phyloP scores from a whole-genome alignment of 805 yeast species.

The Barnettozyma pratensis region DNA sequence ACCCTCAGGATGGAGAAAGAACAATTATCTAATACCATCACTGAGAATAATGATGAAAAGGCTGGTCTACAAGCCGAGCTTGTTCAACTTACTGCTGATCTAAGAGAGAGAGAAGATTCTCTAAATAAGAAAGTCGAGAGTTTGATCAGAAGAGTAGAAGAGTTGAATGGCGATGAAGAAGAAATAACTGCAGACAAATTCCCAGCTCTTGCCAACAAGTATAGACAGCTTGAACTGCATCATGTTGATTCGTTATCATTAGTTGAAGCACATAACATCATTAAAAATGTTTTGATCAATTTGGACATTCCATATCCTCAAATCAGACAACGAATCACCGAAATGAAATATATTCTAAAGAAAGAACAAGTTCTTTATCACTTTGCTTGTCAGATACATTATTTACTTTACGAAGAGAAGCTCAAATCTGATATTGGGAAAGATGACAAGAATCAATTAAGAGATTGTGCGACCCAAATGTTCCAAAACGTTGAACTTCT shows the following conservation, averaged over 20 bases:
- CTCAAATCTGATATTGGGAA: slow-evolving; percentile 23
- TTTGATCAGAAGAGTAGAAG: neutral
- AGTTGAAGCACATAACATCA: slow-evolving; percentile 29
- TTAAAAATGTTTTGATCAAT: slow-evolving; percentile 29
- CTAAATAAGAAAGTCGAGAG: slow-evolving; percentile 3
- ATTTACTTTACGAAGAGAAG: slow-evolving; percentile 26
- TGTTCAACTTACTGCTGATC: too few relatives aligned
- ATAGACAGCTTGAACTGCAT: slow-evolving; percentile 21
- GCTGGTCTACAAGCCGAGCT: too few relatives aligned
- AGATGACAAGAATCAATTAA: slow-evolving; percentile 21
- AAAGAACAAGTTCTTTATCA: slow-evolving; percentile 25
- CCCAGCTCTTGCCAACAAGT: slow-evolving; percentile 23
- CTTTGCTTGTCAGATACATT: slow-evolving; percentile 29
- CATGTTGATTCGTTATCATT: slow-evolving; percentile 26
- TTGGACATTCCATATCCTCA: slow-evolving; percentile 29
- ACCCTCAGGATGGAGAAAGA: too few relatives aligned
- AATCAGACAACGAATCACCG: slow-evolving; percentile 23
- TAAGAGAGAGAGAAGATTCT: too few relatives aligned
- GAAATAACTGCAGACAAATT: slow-evolving; percentile 16
- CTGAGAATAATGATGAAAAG: too few relatives aligned
- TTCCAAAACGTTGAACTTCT: slow-evolving; percentile 23
- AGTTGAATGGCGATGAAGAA: too few relatives aligned
- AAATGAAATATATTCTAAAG: slow-evolving; percentile 23
- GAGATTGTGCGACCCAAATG: slow-evolving; percentile 26
- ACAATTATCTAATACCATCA: too few relatives aligned